These are phyloP conservation scores for Theileria annulata DNA, from an alignment of 169 alveolate genomes.

Conservation along the genomic window DNA sequence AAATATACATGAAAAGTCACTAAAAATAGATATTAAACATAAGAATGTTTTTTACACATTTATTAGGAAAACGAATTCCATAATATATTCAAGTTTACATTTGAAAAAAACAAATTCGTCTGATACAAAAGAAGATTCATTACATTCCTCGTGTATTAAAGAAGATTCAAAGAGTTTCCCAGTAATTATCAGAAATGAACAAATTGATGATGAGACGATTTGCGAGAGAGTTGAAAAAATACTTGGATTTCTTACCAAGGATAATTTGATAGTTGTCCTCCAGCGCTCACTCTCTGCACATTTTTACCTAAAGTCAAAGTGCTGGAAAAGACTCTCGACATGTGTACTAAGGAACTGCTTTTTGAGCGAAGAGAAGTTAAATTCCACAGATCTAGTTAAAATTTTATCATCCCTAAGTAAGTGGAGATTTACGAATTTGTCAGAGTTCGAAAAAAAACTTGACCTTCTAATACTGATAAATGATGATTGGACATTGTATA, in stretches of 20 bases:
- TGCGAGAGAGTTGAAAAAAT: constrained; percentile 31
- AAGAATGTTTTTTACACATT: constrained; percentile 19
- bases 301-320: constrained; percentile 18
- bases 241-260: constrained; percentile 12
- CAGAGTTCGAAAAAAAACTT: constrained; percentile 33
- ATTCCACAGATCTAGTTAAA: constrained; percentile 31
- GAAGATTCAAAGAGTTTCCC: not conserved
- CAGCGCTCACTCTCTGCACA: constrained; percentile 49
- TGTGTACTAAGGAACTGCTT: constrained; percentile 46
- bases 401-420: constrained; percentile 56
- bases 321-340: constrained; percentile 40
- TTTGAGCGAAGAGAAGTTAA: constrained; percentile 25
- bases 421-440: constrained; percentile 41
- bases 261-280: constrained; percentile 42
- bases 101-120: not conserved
- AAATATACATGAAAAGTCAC: constrained; percentile 4
- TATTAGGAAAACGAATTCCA: constrained; percentile 14
- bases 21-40: not conserved
- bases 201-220: constrained; percentile 20
- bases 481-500: constrained; percentile 23
- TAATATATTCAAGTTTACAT: not conserved
- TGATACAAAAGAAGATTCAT: not conserved
- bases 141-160: not conserved
- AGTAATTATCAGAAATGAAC: not conserved
- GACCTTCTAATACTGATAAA: constrained; percentile 42